phyloP scores from a whole-genome alignment of 495 filamentous ascomycete species.

The Paragyromitra xinjiangensis region DNA sequence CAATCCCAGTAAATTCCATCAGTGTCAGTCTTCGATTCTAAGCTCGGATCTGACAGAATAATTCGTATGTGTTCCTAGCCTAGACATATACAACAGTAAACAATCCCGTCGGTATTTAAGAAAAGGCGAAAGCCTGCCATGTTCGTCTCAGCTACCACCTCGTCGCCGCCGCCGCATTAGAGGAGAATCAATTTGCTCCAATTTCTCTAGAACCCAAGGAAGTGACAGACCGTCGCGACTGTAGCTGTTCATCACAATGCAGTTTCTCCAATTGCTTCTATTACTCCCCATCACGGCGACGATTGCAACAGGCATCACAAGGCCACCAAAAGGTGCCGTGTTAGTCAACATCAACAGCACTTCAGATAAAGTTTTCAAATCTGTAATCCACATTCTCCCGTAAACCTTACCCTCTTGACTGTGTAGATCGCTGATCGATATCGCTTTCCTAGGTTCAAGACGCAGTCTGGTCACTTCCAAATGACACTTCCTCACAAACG shows the following conservation, averaged over 20 bases:
- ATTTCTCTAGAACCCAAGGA: neutral
- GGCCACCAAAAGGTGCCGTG: slow-evolving; percentile 42
- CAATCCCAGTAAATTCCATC: slow-evolving; percentile 1
- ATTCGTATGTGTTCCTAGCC: neutral
- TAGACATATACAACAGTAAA: neutral
- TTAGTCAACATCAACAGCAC: slow-evolving; percentile 34
- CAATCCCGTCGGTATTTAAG: slow-evolving; percentile 15
- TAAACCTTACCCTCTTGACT: too few relatives aligned
- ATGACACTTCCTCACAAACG: slow-evolving; percentile 46
- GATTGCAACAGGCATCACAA: slow-evolving; percentile 36
- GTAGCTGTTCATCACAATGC: slow-evolving; percentile 27
- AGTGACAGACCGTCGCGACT: neutral
- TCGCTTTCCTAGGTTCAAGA: slow-evolving; percentile 36
- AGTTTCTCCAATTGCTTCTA: slow-evolving; percentile 36
- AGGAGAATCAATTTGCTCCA: neutral
- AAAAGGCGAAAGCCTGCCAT: neutral
- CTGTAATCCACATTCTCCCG: slow-evolving; percentile 7
- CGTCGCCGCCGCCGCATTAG: neutral
- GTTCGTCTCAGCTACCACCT: neutral
- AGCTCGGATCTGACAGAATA: neutral
- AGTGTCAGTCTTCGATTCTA: neutral
- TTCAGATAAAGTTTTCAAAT: slow-evolving; percentile 34
- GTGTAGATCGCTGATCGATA: neutral
- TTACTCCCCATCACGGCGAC: slow-evolving; percentile 29
- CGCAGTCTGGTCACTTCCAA: slow-evolving; percentile 49